A percentile compares a stretch with the other conserved stretches of the same genome.
Evolutionary conservation across 805 yeast genomes (phyloP).

Genomic region (Starmerella khaoyaiensis): DNA sequence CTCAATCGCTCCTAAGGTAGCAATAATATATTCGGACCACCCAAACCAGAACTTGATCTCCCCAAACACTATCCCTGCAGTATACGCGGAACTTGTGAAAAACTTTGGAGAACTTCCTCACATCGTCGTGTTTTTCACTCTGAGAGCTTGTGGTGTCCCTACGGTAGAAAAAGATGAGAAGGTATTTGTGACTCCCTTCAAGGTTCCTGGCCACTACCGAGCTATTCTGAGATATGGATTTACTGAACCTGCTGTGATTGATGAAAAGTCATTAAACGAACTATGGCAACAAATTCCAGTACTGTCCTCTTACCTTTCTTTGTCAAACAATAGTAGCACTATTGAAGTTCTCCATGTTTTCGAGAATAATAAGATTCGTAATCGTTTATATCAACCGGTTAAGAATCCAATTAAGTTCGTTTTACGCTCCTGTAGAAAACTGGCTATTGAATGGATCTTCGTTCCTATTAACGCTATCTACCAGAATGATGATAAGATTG

Average conservation of each 20-base stretch:
- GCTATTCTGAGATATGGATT: conserved; percentile 41
- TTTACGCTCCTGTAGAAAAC: background rate
- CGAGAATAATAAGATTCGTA: conserved; percentile 8
- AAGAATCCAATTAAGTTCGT: conserved; percentile 2
- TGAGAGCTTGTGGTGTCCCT: conserved; percentile 35
- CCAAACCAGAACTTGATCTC: conserved; percentile 27
- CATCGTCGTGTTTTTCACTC: conserved; percentile 34
- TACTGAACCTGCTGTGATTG: conserved; percentile 18
- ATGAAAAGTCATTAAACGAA: background rate
- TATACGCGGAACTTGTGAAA: conserved; percentile 31
- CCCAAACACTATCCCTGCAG: conserved; percentile 36
- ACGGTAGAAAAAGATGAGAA: conserved; percentile 32
- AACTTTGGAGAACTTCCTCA: conserved; percentile 36
- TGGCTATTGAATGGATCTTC: conserved; percentile 8
- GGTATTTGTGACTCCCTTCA: conserved; percentile 30
- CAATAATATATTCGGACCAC: conserved; percentile 33
- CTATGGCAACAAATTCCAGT: conserved; percentile 1
- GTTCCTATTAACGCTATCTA: conserved; percentile 12
- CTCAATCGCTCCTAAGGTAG: conserved; percentile 27
- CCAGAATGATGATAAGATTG: conserved; percentile 11
- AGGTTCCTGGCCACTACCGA: conserved; percentile 36
- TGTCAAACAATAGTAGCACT: background rate
- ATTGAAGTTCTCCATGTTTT: conserved; percentile 9
- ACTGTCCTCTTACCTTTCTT: conserved; percentile 1
- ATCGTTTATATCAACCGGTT: conserved; percentile 1